Evolutionary conservation across 2,329 filamentous ascomycete genomes (phyloP).

Genomic region (Alternaria viburni): DNA sequence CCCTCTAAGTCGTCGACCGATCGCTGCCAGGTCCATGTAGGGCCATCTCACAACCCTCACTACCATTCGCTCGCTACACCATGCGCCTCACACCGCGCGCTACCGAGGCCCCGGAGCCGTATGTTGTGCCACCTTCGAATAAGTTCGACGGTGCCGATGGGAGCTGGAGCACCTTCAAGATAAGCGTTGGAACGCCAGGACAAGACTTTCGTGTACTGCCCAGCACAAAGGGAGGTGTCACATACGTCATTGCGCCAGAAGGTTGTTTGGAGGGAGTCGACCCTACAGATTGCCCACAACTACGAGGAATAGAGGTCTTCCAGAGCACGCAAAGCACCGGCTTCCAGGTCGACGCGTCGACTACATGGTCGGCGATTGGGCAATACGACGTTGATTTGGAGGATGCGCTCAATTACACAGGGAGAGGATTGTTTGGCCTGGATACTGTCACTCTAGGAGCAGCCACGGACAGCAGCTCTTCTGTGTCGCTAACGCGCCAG

Average conservation of each 20-base stretch:
- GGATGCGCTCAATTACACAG: slow-evolving; percentile 34
- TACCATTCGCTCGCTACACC: slow-evolving; percentile 15
- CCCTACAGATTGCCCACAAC: slow-evolving; percentile 36
- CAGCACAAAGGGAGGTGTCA: slow-evolving; percentile 42
- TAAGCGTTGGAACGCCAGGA: slow-evolving; percentile 48
- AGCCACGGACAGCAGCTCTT: slow-evolving; percentile 20
- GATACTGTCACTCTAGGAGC: slow-evolving; percentile 39
- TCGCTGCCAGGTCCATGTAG: background rate
- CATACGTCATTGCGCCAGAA: slow-evolving; percentile 42
- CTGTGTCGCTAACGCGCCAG: slow-evolving; percentile 33
- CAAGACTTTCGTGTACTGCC: slow-evolving; percentile 48
- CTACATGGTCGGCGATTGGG: slow-evolving; percentile 43
- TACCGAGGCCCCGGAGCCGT: slow-evolving; percentile 28
- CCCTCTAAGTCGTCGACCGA: background rate
- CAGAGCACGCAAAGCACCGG: slow-evolving; percentile 37
- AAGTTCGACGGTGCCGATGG: slow-evolving; percentile 52
- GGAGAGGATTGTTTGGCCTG: slow-evolving; percentile 39
- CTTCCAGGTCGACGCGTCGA: slow-evolving; percentile 38
- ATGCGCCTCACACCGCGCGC: slow-evolving; percentile 32
- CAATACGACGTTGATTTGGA: slow-evolving; percentile 42
- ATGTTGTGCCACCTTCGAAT: slow-evolving; percentile 41
- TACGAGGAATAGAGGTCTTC: slow-evolving; percentile 41
- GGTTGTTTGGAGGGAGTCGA: slow-evolving; percentile 40
- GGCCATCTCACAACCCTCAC: background rate
- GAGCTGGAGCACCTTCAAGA: slow-evolving; percentile 51